A percentile compares a stretch with the other conserved stretches of the same genome.
Evolutionary conservation across 345 rosid genomes (phyloP).

Genomic region (Gossypium australe): DNA sequence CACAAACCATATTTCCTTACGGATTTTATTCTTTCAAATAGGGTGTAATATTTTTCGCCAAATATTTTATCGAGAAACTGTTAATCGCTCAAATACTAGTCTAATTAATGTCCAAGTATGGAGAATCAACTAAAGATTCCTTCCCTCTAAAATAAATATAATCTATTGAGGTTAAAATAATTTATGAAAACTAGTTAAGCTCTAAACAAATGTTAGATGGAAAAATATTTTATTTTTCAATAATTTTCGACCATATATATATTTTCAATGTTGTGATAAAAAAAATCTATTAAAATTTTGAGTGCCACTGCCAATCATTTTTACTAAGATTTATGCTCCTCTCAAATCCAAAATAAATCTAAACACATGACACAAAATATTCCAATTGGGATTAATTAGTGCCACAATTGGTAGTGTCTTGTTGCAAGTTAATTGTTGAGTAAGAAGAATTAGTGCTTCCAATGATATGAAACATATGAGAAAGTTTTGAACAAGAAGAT

Average conservation of each 20-base stretch:
- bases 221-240: too few species aligned
- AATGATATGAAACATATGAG: conserved; percentile 19
- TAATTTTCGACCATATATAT: conserved; percentile 1
- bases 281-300: conserved; percentile 13
- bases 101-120: not conserved
- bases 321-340: conserved; percentile 27
- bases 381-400: conserved; percentile 10
- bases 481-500: conserved; percentile 20
- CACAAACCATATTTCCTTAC: not conserved
- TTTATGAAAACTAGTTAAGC: too few species aligned
- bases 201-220: too few species aligned
- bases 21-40: conserved; percentile 5
- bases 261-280: conserved; percentile 8
- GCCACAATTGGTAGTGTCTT: not conserved
- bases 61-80: too few species aligned
- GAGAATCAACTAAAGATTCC: not conserved
- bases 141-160: not conserved
- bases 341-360: conserved; percentile 21
- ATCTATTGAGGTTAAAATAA: too few species aligned
- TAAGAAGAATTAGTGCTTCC: conserved; percentile 14
- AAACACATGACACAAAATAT: conserved; percentile 31
- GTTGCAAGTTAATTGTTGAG: not conserved
- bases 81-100: too few species aligned
- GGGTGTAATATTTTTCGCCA: not conserved
- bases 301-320: conserved; percentile 26